Evolutionary conservation across 2,329 filamentous ascomycete genomes (phyloP).

Genomic region (Fusarium sp.): DNA sequence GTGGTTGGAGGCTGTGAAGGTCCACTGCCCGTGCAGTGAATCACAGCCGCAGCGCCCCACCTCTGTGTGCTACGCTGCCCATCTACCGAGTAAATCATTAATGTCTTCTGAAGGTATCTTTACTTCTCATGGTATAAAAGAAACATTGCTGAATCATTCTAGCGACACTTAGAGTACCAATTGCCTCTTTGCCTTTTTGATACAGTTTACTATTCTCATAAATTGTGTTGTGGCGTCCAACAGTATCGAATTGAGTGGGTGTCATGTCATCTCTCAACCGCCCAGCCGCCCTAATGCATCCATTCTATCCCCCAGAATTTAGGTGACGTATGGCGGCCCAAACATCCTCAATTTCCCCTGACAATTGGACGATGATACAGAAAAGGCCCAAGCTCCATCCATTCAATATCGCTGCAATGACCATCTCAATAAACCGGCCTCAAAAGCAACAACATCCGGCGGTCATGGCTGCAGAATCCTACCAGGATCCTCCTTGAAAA

Average conservation of each 20-base stretch:
- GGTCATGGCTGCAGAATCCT: neutral
- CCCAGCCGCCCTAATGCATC: conserved; percentile 11
- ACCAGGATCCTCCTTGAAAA: conserved; percentile 8
- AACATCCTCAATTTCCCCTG: neutral
- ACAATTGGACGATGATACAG: conserved; percentile 7
- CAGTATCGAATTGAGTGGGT: neutral
- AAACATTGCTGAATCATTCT: neutral
- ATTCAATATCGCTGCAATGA: conserved; percentile 6
- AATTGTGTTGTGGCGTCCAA: neutral
- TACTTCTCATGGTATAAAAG: neutral
- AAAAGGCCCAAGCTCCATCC: neutral
- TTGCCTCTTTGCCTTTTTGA: neutral
- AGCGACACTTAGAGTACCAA: neutral
- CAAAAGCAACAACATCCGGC: neutral
- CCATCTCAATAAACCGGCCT: conserved; percentile 22
- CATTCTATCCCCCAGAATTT: conserved; percentile 8
- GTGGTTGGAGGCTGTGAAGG: conserved; percentile 28
- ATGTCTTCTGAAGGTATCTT: neutral
- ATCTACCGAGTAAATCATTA: neutral
- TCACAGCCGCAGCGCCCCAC: conserved; percentile 42
- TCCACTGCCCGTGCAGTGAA: conserved; percentile 38
- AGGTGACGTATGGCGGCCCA: conserved; percentile 28
- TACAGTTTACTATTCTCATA: neutral
- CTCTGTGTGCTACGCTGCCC: conserved; percentile 11
- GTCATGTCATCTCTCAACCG: neutral